Evolutionary conservation across 2,329 filamentous ascomycete species (phyloP), one percentile per base, ranked within the genome.

Genomic region (Penicillium sp.): DNA sequence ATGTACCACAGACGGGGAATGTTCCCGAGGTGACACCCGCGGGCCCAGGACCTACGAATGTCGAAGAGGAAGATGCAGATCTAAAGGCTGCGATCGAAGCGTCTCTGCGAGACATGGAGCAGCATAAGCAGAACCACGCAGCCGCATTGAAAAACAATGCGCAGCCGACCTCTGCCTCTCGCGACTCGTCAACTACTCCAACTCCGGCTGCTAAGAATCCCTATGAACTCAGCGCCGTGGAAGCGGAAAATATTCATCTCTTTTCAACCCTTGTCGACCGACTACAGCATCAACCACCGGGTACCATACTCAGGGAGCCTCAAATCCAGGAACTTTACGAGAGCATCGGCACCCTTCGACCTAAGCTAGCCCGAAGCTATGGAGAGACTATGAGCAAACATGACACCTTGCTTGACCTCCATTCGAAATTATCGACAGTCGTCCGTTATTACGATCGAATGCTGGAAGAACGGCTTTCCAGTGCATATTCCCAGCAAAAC

Each of bases 381-480:
- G 94, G 94, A 49, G 94, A 99, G 76, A 97, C 94, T 0, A 97
- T 99, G 94, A 97, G 94, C 83, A 99, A 99, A 74, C 94, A 97
- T 72, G 92, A 99, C 70, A 94, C 93, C 0, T 80, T 99, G 8
- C 83, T 97, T 20, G 94, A 99, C 70, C 79, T 99, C 0, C 94
- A 99, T 69, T 89, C 91, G 15, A 99, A 99, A 70, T 79, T 99
- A 20, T 94, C 93, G 0, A 97, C 93, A 0, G 94, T 97, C 21
- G 94, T 99, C 4, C 85, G 94, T 27, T 97, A 97, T 69, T 99
- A 99, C 68, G 94, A 99, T 71, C 86, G 91, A 33, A 97, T 99
- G 94, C 81, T 99, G 13, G 94, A 99, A 73, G 94, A 99, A 58
- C 86, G 94, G 32, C 80, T 99, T 21, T 96, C 91, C 7, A 95